Evolutionary conservation across 2,329 filamentous ascomycete species (phyloP), one percentile per base, ranked within the genome.

Genomic region (Cladosporium cucumerinum): DNA sequence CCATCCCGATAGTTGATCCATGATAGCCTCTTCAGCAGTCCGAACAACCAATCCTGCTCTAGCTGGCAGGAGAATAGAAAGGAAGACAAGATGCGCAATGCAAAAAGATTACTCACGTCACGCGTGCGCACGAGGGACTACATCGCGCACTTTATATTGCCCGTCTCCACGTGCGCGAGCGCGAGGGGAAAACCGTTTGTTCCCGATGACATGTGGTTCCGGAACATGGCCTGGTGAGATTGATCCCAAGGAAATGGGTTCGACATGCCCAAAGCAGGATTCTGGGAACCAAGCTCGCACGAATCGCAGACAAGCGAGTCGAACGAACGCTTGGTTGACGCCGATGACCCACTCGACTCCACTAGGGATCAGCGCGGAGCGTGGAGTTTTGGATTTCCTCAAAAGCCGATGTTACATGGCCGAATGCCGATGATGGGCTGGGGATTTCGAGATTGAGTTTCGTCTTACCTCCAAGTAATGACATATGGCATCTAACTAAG

Each of bases 1-100:
- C 32, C 63, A 68, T 21, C 66, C 66, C 30, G 30, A 54, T 26
- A 66, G 28, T 62, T 68, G 66, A 60, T 68, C 66, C 66, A 68
- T 68, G 57, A n/a, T 57, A 43, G 8, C 28, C 6, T 28, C 11
- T 8, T 36, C 39, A 48, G 28, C 16, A 32, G 32, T 25, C n/a
- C 25, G 32, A 36, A 21, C 32, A 3, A 59, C 16, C 12, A 28
- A 18, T 32, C 23, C 46, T 8, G 18, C 21, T 7, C 5, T 14
- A n/a, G 49, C 49, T 18, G 23, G 10, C 23, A 16, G 14, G 46
- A 8, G 5, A 3, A 18, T 18, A 5, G 5, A 14, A 28, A 21
- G 18, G 39, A 25, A 28, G 28, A 46, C 10, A 5, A 59, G 25
- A 61, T 18, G 16, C 25, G 8, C 16, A 11, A n/a, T 5, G 25